These are phyloP conservation scores for Lentinula edodes DNA, from an alignment of 768 basidiomycete genomes.

Conservation along the genomic window DNA sequence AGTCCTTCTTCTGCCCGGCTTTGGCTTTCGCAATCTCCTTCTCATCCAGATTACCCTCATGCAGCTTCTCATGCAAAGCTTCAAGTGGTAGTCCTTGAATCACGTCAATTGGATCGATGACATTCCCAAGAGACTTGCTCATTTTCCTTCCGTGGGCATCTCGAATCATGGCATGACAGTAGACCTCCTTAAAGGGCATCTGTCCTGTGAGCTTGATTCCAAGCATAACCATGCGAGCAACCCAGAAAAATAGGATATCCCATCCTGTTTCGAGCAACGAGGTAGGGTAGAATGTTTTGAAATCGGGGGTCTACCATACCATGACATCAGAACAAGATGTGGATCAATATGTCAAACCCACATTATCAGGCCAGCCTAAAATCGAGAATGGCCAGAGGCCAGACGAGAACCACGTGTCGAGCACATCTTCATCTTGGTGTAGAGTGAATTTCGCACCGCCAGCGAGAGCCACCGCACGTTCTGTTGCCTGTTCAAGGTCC, in stretches of 20 bases:
- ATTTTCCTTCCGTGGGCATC: slow-evolving; percentile 99
- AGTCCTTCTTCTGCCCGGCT: slow-evolving; percentile 97
- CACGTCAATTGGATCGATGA: slow-evolving; percentile 94
- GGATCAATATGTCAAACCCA: slow-evolving; percentile 19
- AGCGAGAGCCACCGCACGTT: slow-evolving; percentile 67
- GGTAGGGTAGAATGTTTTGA: slow-evolving; percentile 81
- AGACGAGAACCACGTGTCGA: slow-evolving; percentile 99
- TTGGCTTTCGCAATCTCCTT: slow-evolving; percentile 90
- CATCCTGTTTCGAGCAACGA: slow-evolving; percentile 96
- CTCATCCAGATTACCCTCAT: slow-evolving; percentile 89
- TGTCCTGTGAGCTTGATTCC: slow-evolving; percentile 84
- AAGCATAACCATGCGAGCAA: slow-evolving; percentile 95
- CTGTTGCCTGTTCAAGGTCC: slow-evolving; percentile 67
- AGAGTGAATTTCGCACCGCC: slow-evolving; percentile 64
- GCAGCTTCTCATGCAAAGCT: slow-evolving; percentile 76
- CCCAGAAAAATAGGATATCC: slow-evolving; percentile 99
- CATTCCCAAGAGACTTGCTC: slow-evolving; percentile 97
- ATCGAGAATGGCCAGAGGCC: slow-evolving; percentile 97
- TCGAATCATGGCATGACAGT: slow-evolving; percentile 98
- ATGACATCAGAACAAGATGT: not conserved
- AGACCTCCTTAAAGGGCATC: slow-evolving; percentile 93
- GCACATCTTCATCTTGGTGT: slow-evolving; percentile 92
- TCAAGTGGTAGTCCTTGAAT: slow-evolving; percentile 82
- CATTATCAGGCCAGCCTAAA: slow-evolving; percentile 96
- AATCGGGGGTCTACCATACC: slow-evolving; percentile 59